Percentiles rank a stretch among this genome's conserved stretches.
phyloP scores from a whole-genome alignment of 352 stramenopile species.

The Albugo candida region DNA sequence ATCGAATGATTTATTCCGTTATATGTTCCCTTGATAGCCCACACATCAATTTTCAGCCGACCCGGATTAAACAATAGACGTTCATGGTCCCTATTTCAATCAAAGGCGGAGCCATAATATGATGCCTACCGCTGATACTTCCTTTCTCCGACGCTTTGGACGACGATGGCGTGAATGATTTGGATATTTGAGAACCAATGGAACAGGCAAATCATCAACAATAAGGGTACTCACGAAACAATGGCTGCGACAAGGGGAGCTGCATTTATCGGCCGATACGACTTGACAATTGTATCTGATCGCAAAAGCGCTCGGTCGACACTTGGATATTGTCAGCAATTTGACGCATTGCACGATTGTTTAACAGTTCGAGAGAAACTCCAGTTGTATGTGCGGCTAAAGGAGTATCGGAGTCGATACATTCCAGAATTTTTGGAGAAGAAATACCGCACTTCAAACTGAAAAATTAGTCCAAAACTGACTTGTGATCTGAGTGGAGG shows the following conservation, averaged over 20 bases:
- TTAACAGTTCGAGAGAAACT: slow-evolving; percentile 85
- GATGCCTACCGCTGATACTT: too few relatives aligned
- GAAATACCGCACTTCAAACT: slow-evolving; percentile 43
- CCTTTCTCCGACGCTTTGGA: too few relatives aligned
- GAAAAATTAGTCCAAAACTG: slow-evolving; percentile 23
- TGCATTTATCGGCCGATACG: slow-evolving; percentile 24
- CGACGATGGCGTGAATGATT: slow-evolving; percentile 57
- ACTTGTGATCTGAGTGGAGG: slow-evolving; percentile 33
- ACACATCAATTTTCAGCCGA: too few relatives aligned
- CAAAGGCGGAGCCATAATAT: too few relatives aligned
- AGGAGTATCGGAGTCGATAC: slow-evolving; percentile 25
- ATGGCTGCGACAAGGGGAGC: slow-evolving; percentile 24
- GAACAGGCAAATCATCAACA: slow-evolving; percentile 69
- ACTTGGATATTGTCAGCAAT: slow-evolving; percentile 86
- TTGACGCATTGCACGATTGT: slow-evolving; percentile 85
- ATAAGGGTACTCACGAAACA: slow-evolving; percentile 55
- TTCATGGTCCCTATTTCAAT: too few relatives aligned
- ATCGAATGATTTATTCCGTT: too few relatives aligned
- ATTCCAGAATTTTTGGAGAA: slow-evolving; percentile 19
- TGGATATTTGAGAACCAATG: slow-evolving; percentile 79
- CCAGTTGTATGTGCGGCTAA: slow-evolving; percentile 77
- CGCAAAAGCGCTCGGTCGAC: slow-evolving; percentile 17
- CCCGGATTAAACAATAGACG: too few relatives aligned
- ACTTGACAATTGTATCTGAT: slow-evolving; percentile 21
- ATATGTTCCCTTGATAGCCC: too few relatives aligned